Percentiles rank a stretch among this genome's conserved stretches.
These are phyloP conservation scores for Chalaropsis ovoidea DNA, from an alignment of 2,329 filamentous ascomycete genomes.

Conservation along the genomic window DNA sequence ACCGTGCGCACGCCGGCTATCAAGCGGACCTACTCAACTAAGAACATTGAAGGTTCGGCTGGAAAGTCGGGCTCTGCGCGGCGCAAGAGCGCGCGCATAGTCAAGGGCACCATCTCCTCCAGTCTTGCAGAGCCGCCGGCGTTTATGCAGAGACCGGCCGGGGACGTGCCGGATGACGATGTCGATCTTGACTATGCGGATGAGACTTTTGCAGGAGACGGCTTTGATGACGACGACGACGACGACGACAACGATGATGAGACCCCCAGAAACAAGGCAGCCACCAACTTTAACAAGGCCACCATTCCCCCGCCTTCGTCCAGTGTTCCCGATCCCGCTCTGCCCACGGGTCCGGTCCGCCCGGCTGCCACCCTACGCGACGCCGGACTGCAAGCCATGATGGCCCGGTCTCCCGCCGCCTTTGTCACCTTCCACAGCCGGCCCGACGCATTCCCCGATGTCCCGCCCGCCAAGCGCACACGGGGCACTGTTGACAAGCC, in stretches of 20 bases:
- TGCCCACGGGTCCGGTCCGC: neutral
- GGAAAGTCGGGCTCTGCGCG: neutral
- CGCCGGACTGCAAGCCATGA: neutral
- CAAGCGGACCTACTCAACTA: conserved; percentile 4
- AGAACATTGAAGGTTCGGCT: neutral
- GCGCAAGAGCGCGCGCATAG: neutral
- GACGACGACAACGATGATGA: neutral
- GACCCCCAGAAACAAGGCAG: neutral
- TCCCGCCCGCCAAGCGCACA: neutral
- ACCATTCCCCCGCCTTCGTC: neutral
- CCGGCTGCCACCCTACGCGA: conserved; percentile 1
- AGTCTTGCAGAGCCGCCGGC: neutral
- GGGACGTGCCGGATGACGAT: neutral
- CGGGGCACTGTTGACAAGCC: neutral
- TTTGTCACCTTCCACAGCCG: neutral
- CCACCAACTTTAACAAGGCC: neutral
- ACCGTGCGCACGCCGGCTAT: conserved; percentile 4
- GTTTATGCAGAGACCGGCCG: neutral
- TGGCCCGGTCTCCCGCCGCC: neutral
- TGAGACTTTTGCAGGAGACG: neutral
- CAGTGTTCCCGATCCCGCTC: neutral
- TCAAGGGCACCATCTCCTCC: neutral
- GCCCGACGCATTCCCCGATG: neutral
- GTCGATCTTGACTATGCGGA: neutral
- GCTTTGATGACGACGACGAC: neutral